phyloP scores from a whole-genome alignment of 495 filamentous ascomycete genomes.

The Hapsidospora chrysogenum region DNA sequence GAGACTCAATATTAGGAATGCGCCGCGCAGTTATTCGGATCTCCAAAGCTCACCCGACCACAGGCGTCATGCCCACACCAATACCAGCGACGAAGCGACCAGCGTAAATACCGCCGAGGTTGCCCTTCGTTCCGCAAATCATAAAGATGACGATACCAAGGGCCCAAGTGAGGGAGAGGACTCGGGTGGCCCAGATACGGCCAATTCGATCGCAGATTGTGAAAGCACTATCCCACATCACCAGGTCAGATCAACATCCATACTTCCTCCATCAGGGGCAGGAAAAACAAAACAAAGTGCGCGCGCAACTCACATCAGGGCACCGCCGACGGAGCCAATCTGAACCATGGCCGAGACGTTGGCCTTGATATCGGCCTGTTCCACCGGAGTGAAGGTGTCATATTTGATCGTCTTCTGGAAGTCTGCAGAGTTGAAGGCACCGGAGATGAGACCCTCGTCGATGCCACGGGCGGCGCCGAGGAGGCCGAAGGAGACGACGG shows the following conservation, averaged over 20 bases:
- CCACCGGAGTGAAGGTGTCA: constrained; percentile 30
- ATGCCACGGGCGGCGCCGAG: constrained; percentile 55
- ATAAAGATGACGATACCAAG: constrained; percentile 54
- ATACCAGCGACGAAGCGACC: constrained; percentile 53
- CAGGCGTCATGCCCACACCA: constrained; percentile 49
- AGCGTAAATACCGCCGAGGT: constrained; percentile 44
- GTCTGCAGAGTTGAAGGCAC: constrained; percentile 43
- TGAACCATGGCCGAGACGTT: constrained; percentile 63
- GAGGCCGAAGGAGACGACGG: constrained; percentile 48
- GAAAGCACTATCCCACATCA: constrained; percentile 28
- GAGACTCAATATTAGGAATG: no score
- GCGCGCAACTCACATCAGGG: constrained; percentile 33
- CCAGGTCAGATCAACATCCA: background rate
- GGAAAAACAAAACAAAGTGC: background rate
- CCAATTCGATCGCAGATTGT: constrained; percentile 50
- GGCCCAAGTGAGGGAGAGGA: constrained; percentile 49
- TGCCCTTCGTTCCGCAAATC: constrained; percentile 31
- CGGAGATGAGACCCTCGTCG: constrained; percentile 59
- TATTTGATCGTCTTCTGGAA: constrained; percentile 46
- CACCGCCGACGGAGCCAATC: constrained; percentile 48
- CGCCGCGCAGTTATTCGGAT: no score
- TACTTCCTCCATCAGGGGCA: background rate
- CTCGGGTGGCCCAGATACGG: constrained; percentile 51
- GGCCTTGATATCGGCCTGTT: constrained; percentile 42
- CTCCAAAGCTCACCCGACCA: constrained; percentile 32